A percentile compares a stretch with the other conserved stretches of the same genome.
phyloP scores from a whole-genome alignment of 2,329 filamentous ascomycete species.

The Aspergillus sp. region DNA sequence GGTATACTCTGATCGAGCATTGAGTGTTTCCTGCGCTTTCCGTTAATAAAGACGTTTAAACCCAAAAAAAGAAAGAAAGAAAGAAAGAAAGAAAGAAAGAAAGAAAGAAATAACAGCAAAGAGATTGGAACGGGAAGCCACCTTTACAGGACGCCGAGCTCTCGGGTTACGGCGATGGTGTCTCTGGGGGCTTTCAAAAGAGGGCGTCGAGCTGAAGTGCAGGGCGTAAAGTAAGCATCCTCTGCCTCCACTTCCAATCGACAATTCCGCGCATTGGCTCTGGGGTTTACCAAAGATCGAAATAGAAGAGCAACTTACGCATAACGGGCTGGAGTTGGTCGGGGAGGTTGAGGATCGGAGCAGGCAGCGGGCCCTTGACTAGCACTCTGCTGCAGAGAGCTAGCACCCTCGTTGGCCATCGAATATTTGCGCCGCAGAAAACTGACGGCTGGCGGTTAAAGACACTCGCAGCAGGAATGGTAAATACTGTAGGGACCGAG shows the following conservation, averaged over 20 bases:
- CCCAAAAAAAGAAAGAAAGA: too few species aligned
- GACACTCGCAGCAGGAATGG: background rate
- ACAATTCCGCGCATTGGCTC: background rate
- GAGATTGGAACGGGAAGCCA: slow-evolving; percentile 23
- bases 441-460: background rate
- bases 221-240: slow-evolving; percentile 9
- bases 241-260: slow-evolving; percentile 4
- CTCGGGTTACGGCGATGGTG: slow-evolving; percentile 65
- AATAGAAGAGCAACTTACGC: slow-evolving; percentile 21
- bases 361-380: slow-evolving; percentile 15
- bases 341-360: slow-evolving; percentile 14
- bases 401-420: slow-evolving; percentile 25
- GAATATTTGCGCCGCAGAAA: slow-evolving; percentile 12
- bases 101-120: background rate
- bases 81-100: too few species aligned
- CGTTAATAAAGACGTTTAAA: slow-evolving; percentile 1
- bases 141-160: slow-evolving; percentile 62
- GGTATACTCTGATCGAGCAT: slow-evolving; percentile 82
- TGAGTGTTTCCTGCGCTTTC: slow-evolving; percentile 74
- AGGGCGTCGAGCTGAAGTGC: slow-evolving; percentile 52
- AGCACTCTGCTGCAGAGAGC: slow-evolving; percentile 18
- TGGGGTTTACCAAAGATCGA: background rate
- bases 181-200: slow-evolving; percentile 63
- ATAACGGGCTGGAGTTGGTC: slow-evolving; percentile 26
- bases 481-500: background rate